Evolutionary conservation across 1,139 yeast species (phyloP).

Genomic region (Taphrina deformans): DNA sequence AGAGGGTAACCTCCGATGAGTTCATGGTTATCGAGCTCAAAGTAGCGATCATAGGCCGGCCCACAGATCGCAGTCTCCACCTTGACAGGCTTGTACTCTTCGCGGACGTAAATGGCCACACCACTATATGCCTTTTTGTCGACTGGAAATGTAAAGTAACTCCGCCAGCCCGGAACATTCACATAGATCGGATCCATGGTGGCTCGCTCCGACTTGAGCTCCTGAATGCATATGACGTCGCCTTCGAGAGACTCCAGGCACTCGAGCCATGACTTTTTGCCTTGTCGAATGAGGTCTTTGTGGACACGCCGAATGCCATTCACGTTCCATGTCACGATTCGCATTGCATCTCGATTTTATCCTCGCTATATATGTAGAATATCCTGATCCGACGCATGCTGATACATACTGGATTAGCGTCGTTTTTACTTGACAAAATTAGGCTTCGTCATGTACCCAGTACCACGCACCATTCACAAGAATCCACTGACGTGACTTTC

Average conservation of each 20-base stretch:
- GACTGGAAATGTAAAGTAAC: constrained; percentile 69
- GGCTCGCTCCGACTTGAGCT: constrained; percentile 64
- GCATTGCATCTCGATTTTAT: constrained; percentile 28
- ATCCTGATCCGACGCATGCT: background rate
- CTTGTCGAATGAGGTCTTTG: constrained; percentile 15
- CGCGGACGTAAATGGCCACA: constrained; percentile 72
- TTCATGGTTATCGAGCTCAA: constrained; percentile 41
- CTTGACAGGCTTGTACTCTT: constrained; percentile 54
- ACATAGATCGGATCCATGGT: constrained; percentile 57
- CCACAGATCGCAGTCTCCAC: constrained; percentile 96
- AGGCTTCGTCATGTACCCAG: background rate
- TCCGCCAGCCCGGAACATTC: constrained; percentile 56
- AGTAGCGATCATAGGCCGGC: constrained; percentile 45
- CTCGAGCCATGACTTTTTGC: constrained; percentile 35
- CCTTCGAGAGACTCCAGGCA: constrained; percentile 62
- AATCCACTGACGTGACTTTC: background rate
- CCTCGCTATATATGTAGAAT: background rate
- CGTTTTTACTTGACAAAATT: background rate
- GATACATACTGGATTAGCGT: background rate
- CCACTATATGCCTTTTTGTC: constrained; percentile 79
- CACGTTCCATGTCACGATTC: constrained; percentile 37
- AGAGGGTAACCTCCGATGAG: constrained; percentile 73
- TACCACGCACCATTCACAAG: background rate
- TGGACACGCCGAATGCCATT: constrained; percentile 35
- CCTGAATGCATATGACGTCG: constrained; percentile 82